Percentiles rank a stretch among this genome's conserved stretches.
Evolutionary conservation across 1,284 basidiomycete species (phyloP).

Genomic region (Butyriboletus appendiculatus): DNA sequence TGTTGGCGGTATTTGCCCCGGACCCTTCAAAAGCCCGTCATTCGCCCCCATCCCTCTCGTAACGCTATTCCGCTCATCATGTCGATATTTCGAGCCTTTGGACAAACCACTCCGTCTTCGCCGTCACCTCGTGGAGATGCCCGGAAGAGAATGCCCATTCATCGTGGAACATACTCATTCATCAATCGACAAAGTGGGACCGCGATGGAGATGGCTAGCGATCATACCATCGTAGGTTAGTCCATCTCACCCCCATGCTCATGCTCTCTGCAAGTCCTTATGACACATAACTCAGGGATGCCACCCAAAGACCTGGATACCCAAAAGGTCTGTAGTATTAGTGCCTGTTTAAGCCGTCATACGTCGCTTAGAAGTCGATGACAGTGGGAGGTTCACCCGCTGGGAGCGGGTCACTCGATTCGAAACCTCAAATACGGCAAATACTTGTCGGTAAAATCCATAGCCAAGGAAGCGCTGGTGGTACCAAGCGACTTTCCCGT

Average conservation of each 20-base stretch:
- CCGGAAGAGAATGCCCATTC: constrained; percentile 27
- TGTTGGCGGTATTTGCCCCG: constrained; percentile 4
- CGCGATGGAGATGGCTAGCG: constrained; percentile 31
- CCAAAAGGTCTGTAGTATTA: constrained; percentile 26
- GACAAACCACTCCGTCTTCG: constrained; percentile 16
- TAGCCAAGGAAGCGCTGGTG: constrained; percentile 19
- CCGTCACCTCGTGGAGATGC: constrained; percentile 11
- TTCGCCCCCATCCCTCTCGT: neutral
- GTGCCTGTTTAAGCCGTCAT: neutral
- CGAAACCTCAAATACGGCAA: constrained; percentile 37
- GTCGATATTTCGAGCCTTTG: constrained; percentile 28
- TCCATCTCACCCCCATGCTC: neutral
- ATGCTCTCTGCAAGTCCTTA: constrained; percentile 1
- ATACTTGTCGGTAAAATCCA: constrained; percentile 28
- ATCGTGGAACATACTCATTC: constrained; percentile 35
- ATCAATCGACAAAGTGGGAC: constrained; percentile 36
- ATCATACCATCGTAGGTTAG: constrained; percentile 29
- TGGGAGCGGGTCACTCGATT: constrained; percentile 32
- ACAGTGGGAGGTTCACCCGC: constrained; percentile 32
- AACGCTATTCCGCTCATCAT: constrained; percentile 12
- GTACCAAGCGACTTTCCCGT: constrained; percentile 30
- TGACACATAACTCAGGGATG: constrained; percentile 21
- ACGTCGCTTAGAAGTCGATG: neutral
- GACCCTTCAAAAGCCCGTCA: constrained; percentile 20
- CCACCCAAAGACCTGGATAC: constrained; percentile 28